phyloP scores from a whole-genome alignment of 1,284 basidiomycete species.

The Thecaphora thlaspeos region DNA sequence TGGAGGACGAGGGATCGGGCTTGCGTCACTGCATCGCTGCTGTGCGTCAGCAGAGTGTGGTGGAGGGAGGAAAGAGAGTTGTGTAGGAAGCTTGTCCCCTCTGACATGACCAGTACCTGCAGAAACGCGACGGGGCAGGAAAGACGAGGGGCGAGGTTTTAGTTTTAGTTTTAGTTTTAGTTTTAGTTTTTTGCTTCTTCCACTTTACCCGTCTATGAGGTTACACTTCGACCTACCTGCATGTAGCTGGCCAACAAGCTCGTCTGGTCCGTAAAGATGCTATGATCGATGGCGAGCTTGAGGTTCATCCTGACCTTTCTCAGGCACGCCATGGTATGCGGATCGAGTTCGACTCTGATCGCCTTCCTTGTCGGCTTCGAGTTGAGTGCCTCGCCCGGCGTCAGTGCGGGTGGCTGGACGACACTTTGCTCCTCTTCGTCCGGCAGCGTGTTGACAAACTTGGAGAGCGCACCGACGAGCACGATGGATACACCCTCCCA shows the following conservation, averaged over 20 bases:
- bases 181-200: no score
- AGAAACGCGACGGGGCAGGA: not conserved
- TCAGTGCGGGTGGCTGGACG: not conserved
- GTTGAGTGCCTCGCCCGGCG: not conserved
- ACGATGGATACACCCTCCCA: slow-evolving; percentile 47
- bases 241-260: slow-evolving; percentile 46
- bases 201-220: no score
- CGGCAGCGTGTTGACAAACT: slow-evolving; percentile 53
- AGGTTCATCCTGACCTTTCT: slow-evolving; percentile 51
- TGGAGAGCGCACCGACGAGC: slow-evolving; percentile 47
- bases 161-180: no score
- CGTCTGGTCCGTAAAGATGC: slow-evolving; percentile 47
- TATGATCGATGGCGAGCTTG: slow-evolving; percentile 53
- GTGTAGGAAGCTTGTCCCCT: slow-evolving; percentile 34
- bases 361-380: not conserved
- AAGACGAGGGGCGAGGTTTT: not conserved
- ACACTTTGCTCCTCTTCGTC: slow-evolving; percentile 37
- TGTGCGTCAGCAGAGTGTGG: slow-evolving; percentile 15
- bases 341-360: slow-evolving; percentile 22
- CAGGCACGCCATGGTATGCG: slow-evolving; percentile 34
- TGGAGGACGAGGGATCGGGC: slow-evolving; percentile 31
- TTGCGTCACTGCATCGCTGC: slow-evolving; percentile 24
- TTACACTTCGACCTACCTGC: slow-evolving; percentile 16
- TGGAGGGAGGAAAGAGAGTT: slow-evolving; percentile 32
- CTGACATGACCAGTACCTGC: slow-evolving; percentile 45